phyloP scores from a whole-genome alignment of 2,329 filamentous ascomycete species.

The Fusarium tjaetaba region DNA sequence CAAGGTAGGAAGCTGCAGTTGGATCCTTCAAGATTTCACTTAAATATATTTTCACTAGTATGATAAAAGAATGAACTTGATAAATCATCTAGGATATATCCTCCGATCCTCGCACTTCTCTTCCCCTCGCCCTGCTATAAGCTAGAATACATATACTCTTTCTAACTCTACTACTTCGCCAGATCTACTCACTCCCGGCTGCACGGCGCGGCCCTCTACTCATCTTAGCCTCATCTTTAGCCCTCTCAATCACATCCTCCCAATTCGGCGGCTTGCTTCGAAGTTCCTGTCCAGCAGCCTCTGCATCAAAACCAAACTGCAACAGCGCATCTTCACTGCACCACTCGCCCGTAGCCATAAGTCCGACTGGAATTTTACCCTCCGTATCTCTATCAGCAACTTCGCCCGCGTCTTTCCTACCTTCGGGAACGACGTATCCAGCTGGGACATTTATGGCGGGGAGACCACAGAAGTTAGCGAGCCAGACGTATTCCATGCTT shows the following conservation, averaged over 20 bases:
- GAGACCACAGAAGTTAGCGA: conserved; percentile 61
- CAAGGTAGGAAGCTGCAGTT: background rate
- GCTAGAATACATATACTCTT: background rate
- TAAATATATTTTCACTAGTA: background rate
- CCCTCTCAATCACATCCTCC: conserved; percentile 30
- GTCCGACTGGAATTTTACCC: conserved; percentile 60
- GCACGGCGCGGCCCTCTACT: background rate
- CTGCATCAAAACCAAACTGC: conserved; percentile 59
- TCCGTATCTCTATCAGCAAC: conserved; percentile 47
- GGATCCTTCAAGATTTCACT: background rate
- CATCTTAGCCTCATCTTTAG: conserved; percentile 8
- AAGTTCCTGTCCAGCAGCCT: conserved; percentile 48
- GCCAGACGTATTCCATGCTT: conserved; percentile 62
- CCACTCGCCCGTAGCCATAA: conserved; percentile 68
- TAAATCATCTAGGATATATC: conserved; percentile 19
- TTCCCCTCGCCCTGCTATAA: background rate
- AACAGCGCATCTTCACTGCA: conserved; percentile 60
- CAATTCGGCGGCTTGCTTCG: conserved; percentile 30
- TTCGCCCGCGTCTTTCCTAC: conserved; percentile 42
- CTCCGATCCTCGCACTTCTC: conserved; percentile 3
- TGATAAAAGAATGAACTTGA: background rate
- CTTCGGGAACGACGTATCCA: conserved; percentile 55
- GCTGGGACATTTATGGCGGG: conserved; percentile 58
- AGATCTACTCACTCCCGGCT: background rate
- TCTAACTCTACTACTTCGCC: rapidly evolving